These are phyloP conservation scores for Tricholoma matsutake DNA, from an alignment of 768 basidiomycete genomes.

Conservation along the genomic window DNA sequence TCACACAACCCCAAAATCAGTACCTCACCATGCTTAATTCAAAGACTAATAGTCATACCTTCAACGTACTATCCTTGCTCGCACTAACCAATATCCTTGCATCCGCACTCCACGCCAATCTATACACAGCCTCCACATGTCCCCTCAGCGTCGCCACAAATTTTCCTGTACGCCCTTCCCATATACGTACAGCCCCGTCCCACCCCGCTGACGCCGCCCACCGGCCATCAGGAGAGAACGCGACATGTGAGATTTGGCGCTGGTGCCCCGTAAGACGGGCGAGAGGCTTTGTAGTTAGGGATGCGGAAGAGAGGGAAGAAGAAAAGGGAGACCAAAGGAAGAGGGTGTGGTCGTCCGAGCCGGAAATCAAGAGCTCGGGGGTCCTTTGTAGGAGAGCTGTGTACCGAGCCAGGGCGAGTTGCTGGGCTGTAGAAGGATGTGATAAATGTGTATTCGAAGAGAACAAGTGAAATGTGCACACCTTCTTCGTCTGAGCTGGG, in stretches of 20 bases:
- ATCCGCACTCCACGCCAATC: conserved; percentile 94
- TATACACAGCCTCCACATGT: conserved; percentile 92
- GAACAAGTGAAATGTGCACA: conserved; percentile 24
- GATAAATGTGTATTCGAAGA: background rate
- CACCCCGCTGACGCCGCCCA: conserved; percentile 90
- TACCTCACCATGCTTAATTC: background rate
- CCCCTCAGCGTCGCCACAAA: conserved; percentile 90
- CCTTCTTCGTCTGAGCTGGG: conserved; percentile 83
- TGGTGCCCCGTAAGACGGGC: conserved; percentile 92
- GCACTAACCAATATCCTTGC: conserved; percentile 89
- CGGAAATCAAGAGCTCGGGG: conserved; percentile 88
- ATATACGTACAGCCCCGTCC: conserved; percentile 71
- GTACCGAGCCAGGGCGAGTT: conserved; percentile 75
- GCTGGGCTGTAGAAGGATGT: conserved; percentile 53
- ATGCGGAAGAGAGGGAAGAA: conserved; percentile 25
- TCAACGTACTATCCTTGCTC: conserved; percentile 93
- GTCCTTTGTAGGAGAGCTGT: conserved; percentile 57
- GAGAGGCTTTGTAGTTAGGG: conserved; percentile 34
- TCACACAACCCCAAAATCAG: background rate
- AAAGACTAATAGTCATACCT: conserved; percentile 48
- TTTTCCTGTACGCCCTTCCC: conserved; percentile 84
- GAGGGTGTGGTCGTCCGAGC: conserved; percentile 96
- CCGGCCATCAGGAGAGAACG: conserved; percentile 91
- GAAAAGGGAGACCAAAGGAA: conserved; percentile 92
- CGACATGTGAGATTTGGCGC: conserved; percentile 89